Percentiles rank a stretch among this genome's conserved stretches.
Evolutionary conservation across 2,329 filamentous ascomycete genomes (phyloP).

Genomic region (Teratosphaeriaceae sp.): DNA sequence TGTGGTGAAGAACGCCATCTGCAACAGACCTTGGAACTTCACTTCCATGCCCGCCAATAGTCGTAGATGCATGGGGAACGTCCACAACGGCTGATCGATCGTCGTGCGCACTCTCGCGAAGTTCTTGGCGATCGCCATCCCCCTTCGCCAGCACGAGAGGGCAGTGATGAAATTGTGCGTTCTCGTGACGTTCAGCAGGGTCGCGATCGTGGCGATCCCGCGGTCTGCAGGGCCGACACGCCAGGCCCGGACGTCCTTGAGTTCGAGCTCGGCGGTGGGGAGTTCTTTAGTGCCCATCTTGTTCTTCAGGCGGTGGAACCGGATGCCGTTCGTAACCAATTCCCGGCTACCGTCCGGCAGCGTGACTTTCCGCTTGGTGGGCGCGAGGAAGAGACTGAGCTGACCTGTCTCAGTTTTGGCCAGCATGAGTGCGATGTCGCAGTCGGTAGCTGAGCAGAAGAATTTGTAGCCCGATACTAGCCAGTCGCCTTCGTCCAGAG

Average conservation of each 20-base stretch:
- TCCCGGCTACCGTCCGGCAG: conserved; percentile 13
- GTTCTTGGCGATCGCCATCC: conserved; percentile 13
- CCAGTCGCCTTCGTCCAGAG: conserved; percentile 36
- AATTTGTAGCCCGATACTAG: conserved; percentile 62
- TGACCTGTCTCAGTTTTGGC: conserved; percentile 48
- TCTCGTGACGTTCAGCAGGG: conserved; percentile 10
- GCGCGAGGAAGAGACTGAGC: conserved; percentile 58
- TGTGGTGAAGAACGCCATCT: conserved; percentile 15
- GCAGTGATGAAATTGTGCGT: conserved; percentile 13
- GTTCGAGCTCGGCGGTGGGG: conserved; percentile 64
- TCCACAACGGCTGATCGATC: conserved; percentile 9
- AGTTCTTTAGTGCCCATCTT: conserved; percentile 64
- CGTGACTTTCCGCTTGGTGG: conserved; percentile 45
- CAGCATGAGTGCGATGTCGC: conserved; percentile 56
- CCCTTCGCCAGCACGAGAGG: conserved; percentile 12
- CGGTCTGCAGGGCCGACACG: conserved; percentile 9
- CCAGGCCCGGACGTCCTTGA: conserved; percentile 16
- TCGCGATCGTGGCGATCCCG: conserved; percentile 14
- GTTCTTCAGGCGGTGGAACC: conserved; percentile 62
- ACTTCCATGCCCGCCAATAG: conserved; percentile 11
- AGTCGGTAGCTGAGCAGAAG: conserved; percentile 61
- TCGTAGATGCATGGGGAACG: conserved; percentile 13
- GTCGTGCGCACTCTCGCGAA: conserved; percentile 12
- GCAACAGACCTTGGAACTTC: conserved; percentile 9
- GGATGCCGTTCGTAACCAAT: conserved; percentile 57